Base-by-base conservation (phyloP, 208 protist species). In the Vickermania spadyakhi region DNA sequence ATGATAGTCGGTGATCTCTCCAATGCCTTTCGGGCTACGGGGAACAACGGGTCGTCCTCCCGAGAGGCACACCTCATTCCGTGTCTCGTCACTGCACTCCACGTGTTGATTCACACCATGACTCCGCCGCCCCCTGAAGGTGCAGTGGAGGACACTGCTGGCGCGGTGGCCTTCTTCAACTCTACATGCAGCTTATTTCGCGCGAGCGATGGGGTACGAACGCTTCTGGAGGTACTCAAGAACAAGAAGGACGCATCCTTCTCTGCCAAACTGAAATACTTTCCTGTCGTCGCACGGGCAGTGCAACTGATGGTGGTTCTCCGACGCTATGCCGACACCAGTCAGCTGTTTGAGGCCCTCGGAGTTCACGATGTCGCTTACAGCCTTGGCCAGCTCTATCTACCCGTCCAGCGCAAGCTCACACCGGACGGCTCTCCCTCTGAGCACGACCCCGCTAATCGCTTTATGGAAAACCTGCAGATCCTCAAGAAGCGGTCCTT, bases 401-500 rank as follows among this genome's bases (percentile, higher is more conserved):
- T 68, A 28, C 74, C 84, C 56, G 84, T 87, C 31, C 87, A 91
- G 65, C 76, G 80, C 13, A 82, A 91, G 64, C 75, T 89, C 58
- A 72, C 75, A 2, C 60, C 74, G 26, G 80, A 77, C 41, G 81
- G 84, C 66, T 68, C 83, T n/a, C 61, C 68, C 54, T 79, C 71
- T 18, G 86, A 94, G 36, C 67, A 78, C 11, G 77, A 88, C 60
- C 79, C 86, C 22, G 77, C 81, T 25, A 78, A 81, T 2, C 73
- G 78, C 28, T 94, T 94, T 58, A 85, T 91, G 76, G 78, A 91
- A 49, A 88, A 94, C 62, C 69, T 85, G 21, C 84, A 90, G 50
- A 79, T 67, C 25, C 79, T 93, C 60, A 66, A 88, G 36, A 58
- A 64, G 4, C 63, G 65, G 21, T 62, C 56, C 29, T 31, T 52